A percentile compares a stretch with the other conserved stretches of the same genome.
phyloP scores from a whole-genome alignment of 805 yeast genomes.

The Teunomyces panamensis region DNA sequence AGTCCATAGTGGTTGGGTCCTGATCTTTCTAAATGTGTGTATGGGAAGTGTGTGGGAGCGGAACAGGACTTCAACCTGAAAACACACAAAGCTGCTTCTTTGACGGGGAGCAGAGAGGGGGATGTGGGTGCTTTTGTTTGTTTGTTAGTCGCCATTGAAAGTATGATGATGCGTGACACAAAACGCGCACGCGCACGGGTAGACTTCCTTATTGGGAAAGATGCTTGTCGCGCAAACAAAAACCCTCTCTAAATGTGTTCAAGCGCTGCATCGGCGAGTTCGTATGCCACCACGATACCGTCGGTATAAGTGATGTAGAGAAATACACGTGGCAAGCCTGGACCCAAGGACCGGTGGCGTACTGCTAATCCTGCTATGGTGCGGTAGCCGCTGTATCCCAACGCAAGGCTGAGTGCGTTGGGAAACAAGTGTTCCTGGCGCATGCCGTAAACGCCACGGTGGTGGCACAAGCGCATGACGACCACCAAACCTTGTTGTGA shows the following conservation, averaged over 20 bases:
- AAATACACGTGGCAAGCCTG: constrained; percentile 22
- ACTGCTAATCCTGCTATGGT: constrained; percentile 33
- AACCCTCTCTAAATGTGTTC: no score
- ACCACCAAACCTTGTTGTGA: constrained; percentile 38
- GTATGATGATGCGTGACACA: constrained; percentile 4
- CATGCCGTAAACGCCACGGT: constrained; percentile 39
- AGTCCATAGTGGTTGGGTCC: constrained; percentile 27
- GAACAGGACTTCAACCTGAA: background rate
- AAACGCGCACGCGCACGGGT: constrained; percentile 5
- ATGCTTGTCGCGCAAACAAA: background rate
- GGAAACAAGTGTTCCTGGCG: constrained; percentile 44
- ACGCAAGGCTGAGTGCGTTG: constrained; percentile 24
- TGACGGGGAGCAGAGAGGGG: background rate
- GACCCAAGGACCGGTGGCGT: constrained; percentile 20
- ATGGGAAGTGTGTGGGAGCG: background rate
- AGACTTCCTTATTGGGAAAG: constrained; percentile 8
- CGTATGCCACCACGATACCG: constrained; percentile 23
- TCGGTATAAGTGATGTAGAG: constrained; percentile 34
- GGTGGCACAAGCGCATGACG: constrained; percentile 34
- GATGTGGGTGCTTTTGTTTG: background rate
- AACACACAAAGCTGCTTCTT: no score
- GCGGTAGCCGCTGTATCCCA: constrained; percentile 26
- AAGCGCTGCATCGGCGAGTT: background rate
- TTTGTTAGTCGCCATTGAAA: background rate
- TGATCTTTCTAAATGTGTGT: background rate